Evolutionary conservation across 2,329 filamentous ascomycete species (phyloP).

Genomic region (Elsinoe arachidis): DNA sequence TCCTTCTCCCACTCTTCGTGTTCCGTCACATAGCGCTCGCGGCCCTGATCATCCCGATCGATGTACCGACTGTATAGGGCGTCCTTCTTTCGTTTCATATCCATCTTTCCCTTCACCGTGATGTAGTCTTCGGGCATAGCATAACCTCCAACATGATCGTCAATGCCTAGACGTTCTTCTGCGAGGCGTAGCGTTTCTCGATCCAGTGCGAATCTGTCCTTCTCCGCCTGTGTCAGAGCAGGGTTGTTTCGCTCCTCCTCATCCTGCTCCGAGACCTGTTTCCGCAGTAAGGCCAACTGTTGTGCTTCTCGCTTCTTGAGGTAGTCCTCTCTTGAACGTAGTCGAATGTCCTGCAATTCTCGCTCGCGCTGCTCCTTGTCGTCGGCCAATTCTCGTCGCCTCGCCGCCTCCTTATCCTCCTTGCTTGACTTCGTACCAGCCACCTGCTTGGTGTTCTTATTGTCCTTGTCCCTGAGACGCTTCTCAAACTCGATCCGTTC

Average conservation of each 20-base stretch:
- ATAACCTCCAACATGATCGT: conserved; percentile 89
- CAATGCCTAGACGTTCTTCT: conserved; percentile 73
- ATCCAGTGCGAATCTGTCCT: conserved; percentile 81
- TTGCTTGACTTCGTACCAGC: conserved; percentile 51
- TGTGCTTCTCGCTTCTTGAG: conserved; percentile 86
- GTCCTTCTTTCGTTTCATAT: conserved; percentile 77
- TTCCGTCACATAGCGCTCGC: conserved; percentile 85
- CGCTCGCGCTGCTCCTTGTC: conserved; percentile 59
- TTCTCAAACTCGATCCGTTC: conserved; percentile 77
- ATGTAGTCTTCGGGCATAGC: conserved; percentile 91
- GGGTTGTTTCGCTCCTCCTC: conserved; percentile 66
- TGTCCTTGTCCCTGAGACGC: conserved; percentile 62
- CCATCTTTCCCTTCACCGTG: conserved; percentile 83
- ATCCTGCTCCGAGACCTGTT: conserved; percentile 83
- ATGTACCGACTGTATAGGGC: conserved; percentile 86
- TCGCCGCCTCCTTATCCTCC: conserved; percentile 45
- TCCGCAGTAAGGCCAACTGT: conserved; percentile 73
- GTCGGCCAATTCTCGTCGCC: conserved; percentile 55
- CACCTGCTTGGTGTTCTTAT: conserved; percentile 59
- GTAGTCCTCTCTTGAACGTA: conserved; percentile 84
- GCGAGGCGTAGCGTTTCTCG: conserved; percentile 52
- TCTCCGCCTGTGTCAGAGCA: conserved; percentile 66
- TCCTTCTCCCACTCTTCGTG: conserved; percentile 95
- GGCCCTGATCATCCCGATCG: conserved; percentile 75
- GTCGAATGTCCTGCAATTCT: conserved; percentile 70